phyloP scores from a whole-genome alignment of 306 rosid genomes.

The Adenanthera pavonina region DNA sequence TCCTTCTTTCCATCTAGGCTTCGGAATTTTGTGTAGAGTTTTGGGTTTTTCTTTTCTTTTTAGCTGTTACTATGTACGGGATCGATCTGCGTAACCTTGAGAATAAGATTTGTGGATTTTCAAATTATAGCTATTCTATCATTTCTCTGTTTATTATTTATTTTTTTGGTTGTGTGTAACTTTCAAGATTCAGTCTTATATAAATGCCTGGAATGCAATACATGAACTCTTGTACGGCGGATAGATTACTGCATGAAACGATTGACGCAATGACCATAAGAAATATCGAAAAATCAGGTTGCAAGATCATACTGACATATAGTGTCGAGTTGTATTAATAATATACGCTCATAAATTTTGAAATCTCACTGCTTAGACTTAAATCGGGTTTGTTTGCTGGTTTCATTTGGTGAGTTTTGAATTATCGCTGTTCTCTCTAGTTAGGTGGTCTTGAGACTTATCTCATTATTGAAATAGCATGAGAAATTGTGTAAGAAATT shows the following conservation, averaged over 20 bases:
- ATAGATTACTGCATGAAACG: not conserved
- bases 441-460: not conserved
- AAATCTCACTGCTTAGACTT: not conserved
- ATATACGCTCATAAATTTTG: not conserved
- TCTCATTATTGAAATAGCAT: not conserved
- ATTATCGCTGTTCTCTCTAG: not conserved
- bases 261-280: not conserved
- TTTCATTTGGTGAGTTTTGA: not conserved
- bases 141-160: not conserved
- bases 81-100: not conserved
- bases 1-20: not conserved
- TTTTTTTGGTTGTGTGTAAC: not conserved
- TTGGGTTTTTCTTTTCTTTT: no score
- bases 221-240: not conserved
- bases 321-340: not conserved
- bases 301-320: not conserved
- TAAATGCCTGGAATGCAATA: not conserved
- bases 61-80: not conserved
- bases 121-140: not conserved
- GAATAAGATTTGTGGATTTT: not conserved
- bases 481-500: not conserved
- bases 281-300: not conserved
- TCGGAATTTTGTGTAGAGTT: constrained; percentile 1
- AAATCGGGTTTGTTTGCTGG: not conserved
- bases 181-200: not conserved